Evolutionary conservation across 1,139 yeast genomes (phyloP).

Genomic region (Taiozyma sp.): DNA sequence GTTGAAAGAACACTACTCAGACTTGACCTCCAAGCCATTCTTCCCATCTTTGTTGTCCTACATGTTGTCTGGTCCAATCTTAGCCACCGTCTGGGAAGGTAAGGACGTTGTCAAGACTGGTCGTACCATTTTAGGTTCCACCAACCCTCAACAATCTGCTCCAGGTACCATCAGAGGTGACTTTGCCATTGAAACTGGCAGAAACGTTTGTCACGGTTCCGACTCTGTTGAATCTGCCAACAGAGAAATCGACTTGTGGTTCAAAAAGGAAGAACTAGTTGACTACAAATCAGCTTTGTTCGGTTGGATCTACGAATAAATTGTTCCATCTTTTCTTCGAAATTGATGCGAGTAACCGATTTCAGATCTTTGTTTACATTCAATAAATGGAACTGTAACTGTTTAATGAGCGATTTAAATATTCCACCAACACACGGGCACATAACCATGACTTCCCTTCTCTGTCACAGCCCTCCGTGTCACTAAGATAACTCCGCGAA

Average conservation of each 20-base stretch:
- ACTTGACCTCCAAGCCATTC: conserved; percentile 94
- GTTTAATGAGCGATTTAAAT: too few species aligned
- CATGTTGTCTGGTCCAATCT: conserved; percentile 98
- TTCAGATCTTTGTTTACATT: too few species aligned
- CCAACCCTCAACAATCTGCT: conserved; percentile 95
- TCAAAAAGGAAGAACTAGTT: conserved; percentile 94
- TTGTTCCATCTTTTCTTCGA: not conserved
- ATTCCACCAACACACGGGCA: too few species aligned
- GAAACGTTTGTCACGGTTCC: conserved; percentile 99
- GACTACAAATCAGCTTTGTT: conserved; percentile 83
- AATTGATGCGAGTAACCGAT: not conserved
- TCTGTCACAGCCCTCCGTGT: not conserved
- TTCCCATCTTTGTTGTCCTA: conserved; percentile 93
- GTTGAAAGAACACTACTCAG: conserved; percentile 92
- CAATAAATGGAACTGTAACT: not conserved
- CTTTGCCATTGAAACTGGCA: conserved; percentile 93
- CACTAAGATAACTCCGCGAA: not conserved
- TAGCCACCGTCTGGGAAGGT: conserved; percentile 99
- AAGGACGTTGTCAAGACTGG: conserved; percentile 99
- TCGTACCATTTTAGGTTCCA: conserved; percentile 96
- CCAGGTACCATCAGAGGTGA: conserved; percentile 99
- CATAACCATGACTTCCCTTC: too few species aligned
- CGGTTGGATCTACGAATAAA: conserved; percentile 93
- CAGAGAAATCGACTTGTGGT: conserved; percentile 96
- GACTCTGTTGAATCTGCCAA: conserved; percentile 98